A percentile compares a stretch with the other conserved stretches of the same genome.
phyloP scores from a whole-genome alignment of 1,284 basidiomycete genomes.

The Fomitopsis pinicola region DNA sequence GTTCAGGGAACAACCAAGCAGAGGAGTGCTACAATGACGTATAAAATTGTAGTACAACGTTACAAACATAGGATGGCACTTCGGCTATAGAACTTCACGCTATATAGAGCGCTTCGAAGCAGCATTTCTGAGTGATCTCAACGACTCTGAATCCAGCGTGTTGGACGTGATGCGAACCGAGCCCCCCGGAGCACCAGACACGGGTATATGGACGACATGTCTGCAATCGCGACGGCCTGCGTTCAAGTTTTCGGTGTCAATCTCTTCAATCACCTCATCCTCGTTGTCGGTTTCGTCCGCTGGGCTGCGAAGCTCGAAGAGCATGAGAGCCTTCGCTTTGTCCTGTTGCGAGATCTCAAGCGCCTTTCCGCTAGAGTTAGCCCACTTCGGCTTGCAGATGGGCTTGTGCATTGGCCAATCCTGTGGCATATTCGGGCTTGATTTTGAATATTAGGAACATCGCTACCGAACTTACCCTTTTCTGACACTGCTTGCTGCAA shows the following conservation, averaged over 20 bases:
- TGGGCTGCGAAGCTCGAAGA: slow-evolving; percentile 2
- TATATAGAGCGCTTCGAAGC: not conserved
- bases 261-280: not conserved
- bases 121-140: not conserved
- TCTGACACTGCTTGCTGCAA: slow-evolving; percentile 11
- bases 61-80: too few species aligned
- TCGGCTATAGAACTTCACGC: too few species aligned
- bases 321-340: not conserved
- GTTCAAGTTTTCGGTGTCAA: not conserved
- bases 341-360: not conserved
- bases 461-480: not conserved
- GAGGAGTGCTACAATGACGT: too few species aligned
- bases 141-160: slow-evolving; percentile 3
- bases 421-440: not conserved
- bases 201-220: slow-evolving; percentile 4
- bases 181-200: slow-evolving; percentile 1
- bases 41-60: too few species aligned
- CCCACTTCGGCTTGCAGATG: slow-evolving; percentile 1
- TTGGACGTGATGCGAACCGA: slow-evolving; percentile 4
- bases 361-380: not conserved
- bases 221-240: not conserved
- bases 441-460: not conserved
- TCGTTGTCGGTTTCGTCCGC: not conserved
- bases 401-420: slow-evolving; percentile 9
- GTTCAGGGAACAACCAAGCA: too few species aligned